Base-by-base conservation (phyloP, 768 basidiomycete genomes). In the Xerocomus potaroensis region DNA sequence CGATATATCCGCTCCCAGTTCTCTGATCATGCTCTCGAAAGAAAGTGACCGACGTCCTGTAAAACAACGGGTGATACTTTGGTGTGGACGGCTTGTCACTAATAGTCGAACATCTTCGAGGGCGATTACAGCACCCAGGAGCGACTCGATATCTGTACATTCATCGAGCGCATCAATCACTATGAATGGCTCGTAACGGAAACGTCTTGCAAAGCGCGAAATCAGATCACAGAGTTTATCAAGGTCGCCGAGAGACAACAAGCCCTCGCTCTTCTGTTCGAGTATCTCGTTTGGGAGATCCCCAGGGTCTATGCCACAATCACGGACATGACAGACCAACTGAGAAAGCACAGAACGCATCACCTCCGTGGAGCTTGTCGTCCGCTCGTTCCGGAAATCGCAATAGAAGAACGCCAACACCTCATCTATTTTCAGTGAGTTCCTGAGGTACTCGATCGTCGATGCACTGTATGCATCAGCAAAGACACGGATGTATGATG, bases 91-190 rank as follows among this genome's bases (percentile, higher is more conserved):
- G 36, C 48, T 43, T 15, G 30, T 43, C 6, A 49, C 41, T 8
- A 49, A 16, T 5, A 44, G 29, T 11, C 48, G 33, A n/a, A 38
- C 35, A 7, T 37, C 16, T 36, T 7, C 18, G 18, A 48, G 11
- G 12, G n/a, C 11, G 23, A 24, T 15, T 11, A 49, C 18, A 3
- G 30, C 30, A 19, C 14, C 11, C 7, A 51, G 27, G 11, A 51
- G 44, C 8, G 19, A 34, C 10, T 37, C 16, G 8, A 47, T 15
- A 32, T 47, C 35, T 3, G 31, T 26, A 29, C 51, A 52, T 22
- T 52, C 51, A 12, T 52, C 51, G 6, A 52, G 47, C 6, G 41
- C 51, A 14, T 52, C 51, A 18, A 52, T 52, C 7, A 52, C 41
- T 29, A 52, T 38, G 15, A 52, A 9, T 14, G 50, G 50, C 15